Conservation (phyloP, 2,329 filamentous ascomycete species). For the Drechslerella dactyloides region DNA sequence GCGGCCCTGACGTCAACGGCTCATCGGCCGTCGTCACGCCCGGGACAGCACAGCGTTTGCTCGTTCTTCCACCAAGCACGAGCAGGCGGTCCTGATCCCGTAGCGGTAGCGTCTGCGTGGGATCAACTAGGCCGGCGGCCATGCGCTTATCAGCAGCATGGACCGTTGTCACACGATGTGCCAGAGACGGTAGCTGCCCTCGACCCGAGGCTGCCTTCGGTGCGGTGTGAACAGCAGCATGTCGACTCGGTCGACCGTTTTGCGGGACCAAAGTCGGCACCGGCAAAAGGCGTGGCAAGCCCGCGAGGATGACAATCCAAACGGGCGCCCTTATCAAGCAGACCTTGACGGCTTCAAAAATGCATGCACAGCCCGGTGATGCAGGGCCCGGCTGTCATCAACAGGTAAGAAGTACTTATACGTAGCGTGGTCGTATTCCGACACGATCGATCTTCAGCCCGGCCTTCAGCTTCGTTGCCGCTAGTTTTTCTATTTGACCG, state of each 20-base stretch:
- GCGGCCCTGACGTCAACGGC: constrained; percentile 38
- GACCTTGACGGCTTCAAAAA: not conserved
- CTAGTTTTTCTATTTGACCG: constrained; percentile 11
- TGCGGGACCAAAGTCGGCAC: not conserved
- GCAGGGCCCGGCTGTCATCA: too few species aligned
- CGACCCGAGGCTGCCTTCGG: not conserved
- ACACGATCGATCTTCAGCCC: not conserved
- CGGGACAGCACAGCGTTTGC: not conserved
- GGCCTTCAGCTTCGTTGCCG: constrained; percentile 1
- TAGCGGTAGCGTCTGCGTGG: not conserved
- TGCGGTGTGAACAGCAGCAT: not conserved
- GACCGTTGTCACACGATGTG: not conserved
- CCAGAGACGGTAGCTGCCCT: not conserved
- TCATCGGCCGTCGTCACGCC: constrained; percentile 45
- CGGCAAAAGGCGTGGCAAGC: not conserved
- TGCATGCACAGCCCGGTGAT: too few species aligned
- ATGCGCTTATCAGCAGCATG: constrained; percentile 3
- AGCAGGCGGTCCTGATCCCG: not conserved
- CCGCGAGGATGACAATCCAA: not conserved
- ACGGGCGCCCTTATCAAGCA: not conserved
- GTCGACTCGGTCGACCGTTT: not conserved
- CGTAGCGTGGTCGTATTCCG: not conserved
- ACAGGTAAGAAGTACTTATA: not conserved
- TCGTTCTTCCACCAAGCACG: constrained; percentile 13
- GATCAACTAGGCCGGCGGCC: not conserved